Evolutionary conservation across 768 basidiomycete genomes (phyloP), one percentile per base, ranked within the genome.

Genomic region (Lactarius psammicola): DNA sequence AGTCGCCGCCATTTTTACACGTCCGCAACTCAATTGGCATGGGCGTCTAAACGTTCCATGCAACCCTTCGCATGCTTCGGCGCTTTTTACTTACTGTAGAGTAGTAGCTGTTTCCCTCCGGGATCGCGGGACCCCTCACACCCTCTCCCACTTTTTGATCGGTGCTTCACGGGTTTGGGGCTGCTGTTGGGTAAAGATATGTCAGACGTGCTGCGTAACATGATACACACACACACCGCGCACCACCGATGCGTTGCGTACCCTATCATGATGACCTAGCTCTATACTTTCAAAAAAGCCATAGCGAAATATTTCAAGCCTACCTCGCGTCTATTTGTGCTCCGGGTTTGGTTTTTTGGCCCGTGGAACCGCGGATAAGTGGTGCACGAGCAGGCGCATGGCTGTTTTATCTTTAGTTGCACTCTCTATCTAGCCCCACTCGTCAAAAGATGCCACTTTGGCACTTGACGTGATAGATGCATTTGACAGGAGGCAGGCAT

Each of bases 391-490:
- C 36, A 13, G 36, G 36, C 36, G 36, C 36, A 36, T 36, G 36
- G 4, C 36, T 4, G 36, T 36, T 40, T 40, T 40, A 46, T 46
- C 44, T 46, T 46, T 46, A n/a, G 44, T n/a, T 44, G 20, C 20
- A 44, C 44, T 9, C 42, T 44, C 20, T 23, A 46, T 46, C 46
- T 26, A 51, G 49, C 26, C 13, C 49, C 49, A 51, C 49, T 28
- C 46, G 46, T 49, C n/a, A n/a, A 26, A 4, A 13, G 9, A 26
- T 46, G 46, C 46, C 46, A 26, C 46, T 49, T 49, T 51, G 49
- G 23, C 26, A 28, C 49, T 51, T 51, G 49, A 51, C 49, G 49
- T 51, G 49, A 51, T 51, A 51, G 49, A 51, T 51, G 10, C 49
- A 15, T 51, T 26, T 26, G 49, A 51, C 49, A 51, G 49, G 49